Evolutionary conservation across 2,329 filamentous ascomycete genomes (phyloP).

Genomic region (Didymosphaeria variabile): DNA sequence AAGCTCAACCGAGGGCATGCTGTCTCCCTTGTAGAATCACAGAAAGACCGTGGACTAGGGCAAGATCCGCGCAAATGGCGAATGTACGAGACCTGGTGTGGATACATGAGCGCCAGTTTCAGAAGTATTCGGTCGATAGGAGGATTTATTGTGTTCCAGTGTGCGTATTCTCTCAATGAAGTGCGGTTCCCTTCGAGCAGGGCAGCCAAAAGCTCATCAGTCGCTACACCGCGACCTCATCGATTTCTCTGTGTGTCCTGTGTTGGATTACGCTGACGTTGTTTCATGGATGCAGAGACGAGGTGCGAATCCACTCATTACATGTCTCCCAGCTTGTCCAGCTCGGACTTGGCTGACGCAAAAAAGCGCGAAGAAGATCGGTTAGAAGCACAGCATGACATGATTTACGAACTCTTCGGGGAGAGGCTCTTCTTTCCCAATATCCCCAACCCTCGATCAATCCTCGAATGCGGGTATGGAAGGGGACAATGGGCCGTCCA

Average conservation of each 20-base stretch:
- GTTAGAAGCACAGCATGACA: constrained; percentile 44
- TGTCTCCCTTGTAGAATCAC: neutral
- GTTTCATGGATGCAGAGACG: neutral
- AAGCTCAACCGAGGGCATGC: neutral
- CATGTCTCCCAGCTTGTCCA: neutral
- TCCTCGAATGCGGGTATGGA: constrained; percentile 53
- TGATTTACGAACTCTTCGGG: constrained; percentile 44
- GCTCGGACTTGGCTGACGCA: neutral
- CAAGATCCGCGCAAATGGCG: neutral
- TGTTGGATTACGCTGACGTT: neutral
- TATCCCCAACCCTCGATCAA: constrained; percentile 41
- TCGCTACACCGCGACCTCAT: neutral
- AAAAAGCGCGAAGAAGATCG: constrained; percentile 49
- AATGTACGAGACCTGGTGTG: constrained; percentile 30
- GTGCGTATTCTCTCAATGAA: constrained; percentile 1
- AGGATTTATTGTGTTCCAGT: constrained; percentile 52
- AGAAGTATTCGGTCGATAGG: constrained; percentile 49
- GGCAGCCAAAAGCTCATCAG: neutral
- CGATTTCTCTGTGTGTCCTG: neutral
- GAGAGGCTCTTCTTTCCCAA: constrained; percentile 40
- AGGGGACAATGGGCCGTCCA: constrained; percentile 49
- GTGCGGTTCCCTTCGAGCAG: neutral
- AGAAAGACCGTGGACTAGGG: neutral
- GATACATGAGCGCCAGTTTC: constrained; percentile 50
- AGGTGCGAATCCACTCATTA: neutral